A percentile compares a stretch with the other conserved stretches of the same genome.
Evolutionary conservation across 192 early-diverging fungal species (phyloP).

Genomic region (Podila epicladia): DNA sequence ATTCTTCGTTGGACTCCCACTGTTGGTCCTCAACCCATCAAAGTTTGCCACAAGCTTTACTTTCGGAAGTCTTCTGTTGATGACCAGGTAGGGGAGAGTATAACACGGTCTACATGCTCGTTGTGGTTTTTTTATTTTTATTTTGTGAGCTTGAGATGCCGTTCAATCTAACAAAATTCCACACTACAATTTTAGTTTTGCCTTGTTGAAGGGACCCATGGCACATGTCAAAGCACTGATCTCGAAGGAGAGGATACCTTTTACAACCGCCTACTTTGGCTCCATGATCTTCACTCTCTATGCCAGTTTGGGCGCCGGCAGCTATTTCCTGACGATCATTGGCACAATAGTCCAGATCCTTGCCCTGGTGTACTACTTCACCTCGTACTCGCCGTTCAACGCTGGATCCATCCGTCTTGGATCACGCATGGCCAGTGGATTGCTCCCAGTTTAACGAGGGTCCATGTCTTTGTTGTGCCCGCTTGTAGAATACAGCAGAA

Average conservation of each 20-base stretch:
- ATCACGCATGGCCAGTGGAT: constrained; percentile 39
- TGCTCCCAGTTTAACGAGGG: constrained; percentile 32
- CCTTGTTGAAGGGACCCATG: constrained; percentile 82
- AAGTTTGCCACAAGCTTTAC: constrained; percentile 86
- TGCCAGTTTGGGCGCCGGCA: constrained; percentile 70
- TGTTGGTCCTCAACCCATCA: constrained; percentile 71
- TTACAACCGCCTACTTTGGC: constrained; percentile 82
- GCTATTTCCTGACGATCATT: constrained; percentile 81
- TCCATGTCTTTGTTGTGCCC: not conserved
- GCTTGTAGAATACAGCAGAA: too few species aligned
- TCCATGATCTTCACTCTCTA: constrained; percentile 89
- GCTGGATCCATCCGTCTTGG: constrained; percentile 45
- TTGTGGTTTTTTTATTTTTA: not conserved
- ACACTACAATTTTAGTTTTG: constrained; percentile 64
- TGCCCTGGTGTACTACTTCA: constrained; percentile 80
- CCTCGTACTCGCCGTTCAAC: constrained; percentile 42
- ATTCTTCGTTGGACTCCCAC: constrained; percentile 69
- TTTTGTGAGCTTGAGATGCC: not conserved
- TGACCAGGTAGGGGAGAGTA: constrained; percentile 47
- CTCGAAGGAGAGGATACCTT: constrained; percentile 80
- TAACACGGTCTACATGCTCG: not conserved
- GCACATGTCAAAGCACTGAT: constrained; percentile 85
- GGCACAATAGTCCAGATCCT: constrained; percentile 82
- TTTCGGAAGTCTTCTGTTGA: constrained; percentile 64
- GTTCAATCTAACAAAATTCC: not conserved